Conservation (phyloP, 129 eudicot species). For the Pseudognaphalium luteoalbum region DNA sequence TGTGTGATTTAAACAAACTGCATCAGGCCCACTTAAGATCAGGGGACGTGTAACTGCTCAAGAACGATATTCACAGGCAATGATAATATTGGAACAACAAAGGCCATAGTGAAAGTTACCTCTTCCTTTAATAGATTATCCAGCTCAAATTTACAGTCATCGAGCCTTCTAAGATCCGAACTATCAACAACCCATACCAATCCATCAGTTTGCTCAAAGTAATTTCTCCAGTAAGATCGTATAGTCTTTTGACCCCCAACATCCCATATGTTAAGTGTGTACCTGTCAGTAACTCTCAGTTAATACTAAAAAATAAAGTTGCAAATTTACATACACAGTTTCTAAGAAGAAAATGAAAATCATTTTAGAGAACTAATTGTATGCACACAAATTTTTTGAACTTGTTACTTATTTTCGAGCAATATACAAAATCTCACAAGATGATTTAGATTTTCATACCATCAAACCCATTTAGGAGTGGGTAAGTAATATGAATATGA, state of each 20-base stretch:
- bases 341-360: not conserved
- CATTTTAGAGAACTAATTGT: not conserved
- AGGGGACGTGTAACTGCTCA: not conserved
- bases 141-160: conserved; percentile 82
- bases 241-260: conserved; percentile 97
- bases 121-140: conserved; percentile 93
- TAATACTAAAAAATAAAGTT: conserved; percentile 17
- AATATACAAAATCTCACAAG: not conserved
- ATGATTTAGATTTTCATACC: not conserved
- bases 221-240: conserved; percentile 97
- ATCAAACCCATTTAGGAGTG: not conserved
- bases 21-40: not conserved
- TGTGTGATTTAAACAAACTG: too few relatives aligned
- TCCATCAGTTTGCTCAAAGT: conserved; percentile 98
- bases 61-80: conserved; percentile 1
- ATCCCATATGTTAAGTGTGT: conserved; percentile 94
- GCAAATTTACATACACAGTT: not conserved
- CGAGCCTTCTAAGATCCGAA: conserved; percentile 88
- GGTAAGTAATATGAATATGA: not conserved
- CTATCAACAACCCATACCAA: conserved; percentile 98
- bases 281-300: conserved; percentile 49
- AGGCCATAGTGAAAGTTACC: conserved; percentile 41
- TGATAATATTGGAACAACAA: conserved; percentile 11
- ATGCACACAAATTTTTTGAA: not conserved
- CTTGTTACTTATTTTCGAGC: not conserved